Base-by-base conservation (phyloP, 306 rosid genomes). In the Geum urbanum region DNA sequence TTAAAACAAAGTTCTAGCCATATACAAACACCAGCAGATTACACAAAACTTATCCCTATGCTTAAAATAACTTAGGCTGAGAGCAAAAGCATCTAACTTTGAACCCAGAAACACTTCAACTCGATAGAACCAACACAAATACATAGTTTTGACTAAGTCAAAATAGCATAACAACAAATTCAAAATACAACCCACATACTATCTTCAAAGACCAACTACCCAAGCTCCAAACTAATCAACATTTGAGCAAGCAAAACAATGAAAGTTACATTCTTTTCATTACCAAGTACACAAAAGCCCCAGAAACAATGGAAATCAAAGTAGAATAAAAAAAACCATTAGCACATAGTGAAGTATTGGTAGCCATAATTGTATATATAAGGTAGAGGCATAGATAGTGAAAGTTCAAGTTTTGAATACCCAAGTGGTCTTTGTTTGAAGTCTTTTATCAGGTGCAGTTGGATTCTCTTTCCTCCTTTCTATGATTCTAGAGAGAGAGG, bases 381-480 rank as follows among this genome's bases (percentile, higher is more conserved):
- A n/a, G n/a, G n/a, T n/a, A 67, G 46, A 50, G 9, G 66, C 53
- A 44, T 49, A 27, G 60, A 72, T 11, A 74, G n/a, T n/a, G 7
- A 66, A 63, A 58, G 72, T 67, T 52, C 10, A 19, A 67, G 43
- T 56, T 64, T 60, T 50, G 72, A 12, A 61, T 74, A 74, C 67
- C 77, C 45, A 70, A 73, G 45, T 57, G 50, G 69, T 19, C 54
- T n/a, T 59, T 62, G 16, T 7, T 13, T 4, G 10, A 63, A 47
- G 65, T 63, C 63, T 55, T n/a, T 74, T 56, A 71, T 75, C 69
- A 63, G 39, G 32, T 47, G 65, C 18, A 54, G 69, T 41, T 4
- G 73, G 86, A 84, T 76, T 84, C 69, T 82, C 63, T 80, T 72
- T 43, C 48, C n/a, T n/a, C n/a, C n/a, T n/a, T n/a, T n/a, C n/a